phyloP scores from a whole-genome alignment of 2,329 filamentous ascomycete genomes.

The Clarireedia homoeocarpa region DNA sequence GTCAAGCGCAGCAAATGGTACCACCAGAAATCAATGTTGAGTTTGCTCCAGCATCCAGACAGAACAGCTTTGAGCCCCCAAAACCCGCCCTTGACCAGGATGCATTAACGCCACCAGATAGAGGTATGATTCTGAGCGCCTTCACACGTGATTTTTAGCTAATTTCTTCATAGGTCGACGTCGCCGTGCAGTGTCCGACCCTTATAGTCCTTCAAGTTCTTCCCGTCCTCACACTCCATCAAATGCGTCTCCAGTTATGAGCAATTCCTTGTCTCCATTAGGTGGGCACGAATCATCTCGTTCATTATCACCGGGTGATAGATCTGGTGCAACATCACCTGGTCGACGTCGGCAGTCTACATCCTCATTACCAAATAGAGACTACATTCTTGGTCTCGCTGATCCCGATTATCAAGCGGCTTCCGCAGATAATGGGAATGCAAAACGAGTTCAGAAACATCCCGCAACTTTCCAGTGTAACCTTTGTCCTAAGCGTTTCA shows the following conservation, averaged over 20 bases:
- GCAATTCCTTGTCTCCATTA: slow-evolving; percentile 40
- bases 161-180: slow-evolving; percentile 25
- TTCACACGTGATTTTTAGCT: slow-evolving; percentile 9
- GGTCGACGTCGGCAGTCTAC: slow-evolving; percentile 52
- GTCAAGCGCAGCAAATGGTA: slow-evolving; percentile 67
- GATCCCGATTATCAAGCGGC: slow-evolving; percentile 76
- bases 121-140: slow-evolving; percentile 40
- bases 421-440: slow-evolving; percentile 45
- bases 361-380: slow-evolving; percentile 48
- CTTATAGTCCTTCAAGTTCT: slow-evolving; percentile 32
- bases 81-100: slow-evolving; percentile 61
- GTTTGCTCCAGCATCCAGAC: slow-evolving; percentile 68
- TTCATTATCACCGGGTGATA: slow-evolving; percentile 52
- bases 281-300: slow-evolving; percentile 36
- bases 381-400: slow-evolving; percentile 83
- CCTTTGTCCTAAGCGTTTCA: slow-evolving; percentile 92
- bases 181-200: slow-evolving; percentile 30
- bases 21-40: slow-evolving; percentile 95
- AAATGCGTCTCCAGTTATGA: slow-evolving; percentile 45
- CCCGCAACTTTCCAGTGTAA: slow-evolving; percentile 94
- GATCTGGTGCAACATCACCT: slow-evolving; percentile 40
- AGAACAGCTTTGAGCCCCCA: slow-evolving; percentile 56
- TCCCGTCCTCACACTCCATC: slow-evolving; percentile 41
- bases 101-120: slow-evolving; percentile 74
- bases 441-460: slow-evolving; percentile 91